phyloP scores from a whole-genome alignment of 352 stramenopile species.

The Phytophthora crassamura region DNA sequence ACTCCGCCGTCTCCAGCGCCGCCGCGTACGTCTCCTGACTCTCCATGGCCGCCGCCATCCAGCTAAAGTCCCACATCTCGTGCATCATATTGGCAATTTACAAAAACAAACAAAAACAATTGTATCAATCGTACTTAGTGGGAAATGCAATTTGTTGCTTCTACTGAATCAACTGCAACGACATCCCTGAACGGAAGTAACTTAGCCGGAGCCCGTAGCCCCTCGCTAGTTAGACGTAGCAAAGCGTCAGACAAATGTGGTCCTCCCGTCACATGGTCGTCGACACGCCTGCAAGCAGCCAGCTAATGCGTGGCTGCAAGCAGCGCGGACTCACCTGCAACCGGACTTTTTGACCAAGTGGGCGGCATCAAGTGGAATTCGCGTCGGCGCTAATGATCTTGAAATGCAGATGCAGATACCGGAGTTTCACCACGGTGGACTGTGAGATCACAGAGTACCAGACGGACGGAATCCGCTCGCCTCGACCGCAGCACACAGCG shows the following conservation, averaged over 20 bases:
- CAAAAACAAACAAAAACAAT: too few species aligned
- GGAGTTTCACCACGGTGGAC: background rate
- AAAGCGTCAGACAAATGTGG: background rate
- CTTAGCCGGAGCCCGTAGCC: background rate
- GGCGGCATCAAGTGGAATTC: slow-evolving; percentile 4
- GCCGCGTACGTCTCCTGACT: slow-evolving; percentile 39
- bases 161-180: too few species aligned
- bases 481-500: slow-evolving; percentile 5
- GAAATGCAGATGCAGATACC: slow-evolving; percentile 20
- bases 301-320: too few species aligned
- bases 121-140: too few species aligned
- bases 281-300: too few species aligned
- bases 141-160: too few species aligned
- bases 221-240: slow-evolving; percentile 1
- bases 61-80: slow-evolving; percentile 32
- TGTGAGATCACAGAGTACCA: background rate
- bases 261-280: background rate
- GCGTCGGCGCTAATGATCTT: slow-evolving; percentile 17
- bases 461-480: background rate
- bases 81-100: background rate
- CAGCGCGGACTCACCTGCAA: too few species aligned
- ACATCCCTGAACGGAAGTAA: background rate
- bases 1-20: slow-evolving; percentile 36
- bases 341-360: background rate
- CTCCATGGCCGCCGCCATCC: slow-evolving; percentile 28